Conservation (phyloP, 2,329 filamentous ascomycete genomes). For the Pseudogymnoascus destructans region DNA sequence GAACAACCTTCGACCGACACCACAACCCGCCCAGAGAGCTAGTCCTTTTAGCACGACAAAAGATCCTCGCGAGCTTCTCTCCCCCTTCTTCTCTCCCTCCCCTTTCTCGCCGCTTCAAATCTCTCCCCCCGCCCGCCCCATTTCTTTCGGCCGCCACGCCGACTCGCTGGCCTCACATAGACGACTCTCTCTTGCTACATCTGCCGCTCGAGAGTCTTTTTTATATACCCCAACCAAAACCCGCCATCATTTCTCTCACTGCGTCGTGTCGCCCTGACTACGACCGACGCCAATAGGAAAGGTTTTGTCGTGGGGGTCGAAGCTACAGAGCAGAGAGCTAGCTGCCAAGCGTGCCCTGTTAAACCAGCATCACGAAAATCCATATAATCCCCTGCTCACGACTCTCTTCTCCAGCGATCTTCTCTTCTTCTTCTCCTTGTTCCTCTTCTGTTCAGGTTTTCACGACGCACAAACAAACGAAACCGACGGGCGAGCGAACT, state of each 20-base stretch:
- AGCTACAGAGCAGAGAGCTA: neutral
- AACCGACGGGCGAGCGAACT: neutral
- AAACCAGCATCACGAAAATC: neutral
- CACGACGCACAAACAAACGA: constrained; percentile 1
- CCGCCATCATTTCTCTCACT: neutral
- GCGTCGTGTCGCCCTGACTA: neutral
- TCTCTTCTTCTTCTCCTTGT: neutral
- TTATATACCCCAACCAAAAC: neutral
- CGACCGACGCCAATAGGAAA: neutral
- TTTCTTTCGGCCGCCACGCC: neutral
- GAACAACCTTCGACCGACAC: neutral
- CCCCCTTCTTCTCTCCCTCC: neutral
- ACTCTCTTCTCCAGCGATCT: neutral
- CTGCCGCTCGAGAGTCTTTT: neutral
- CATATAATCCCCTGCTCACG: neutral
- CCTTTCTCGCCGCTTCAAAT: neutral
- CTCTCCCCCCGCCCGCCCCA: neutral
- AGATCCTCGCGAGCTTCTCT: constrained; percentile 1
- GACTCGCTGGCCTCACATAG: neutral
- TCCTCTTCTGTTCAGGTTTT: neutral
- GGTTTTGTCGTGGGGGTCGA: neutral
- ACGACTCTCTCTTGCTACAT: neutral
- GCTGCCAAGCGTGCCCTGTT: neutral
- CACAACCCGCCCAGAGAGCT: neutral
- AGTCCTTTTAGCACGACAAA: neutral